A percentile compares a stretch with the other conserved stretches of the same genome.
These are phyloP conservation scores for Mortierella sp. DNA, from an alignment of 371 early-diverging fungal genomes.

Conservation along the genomic window DNA sequence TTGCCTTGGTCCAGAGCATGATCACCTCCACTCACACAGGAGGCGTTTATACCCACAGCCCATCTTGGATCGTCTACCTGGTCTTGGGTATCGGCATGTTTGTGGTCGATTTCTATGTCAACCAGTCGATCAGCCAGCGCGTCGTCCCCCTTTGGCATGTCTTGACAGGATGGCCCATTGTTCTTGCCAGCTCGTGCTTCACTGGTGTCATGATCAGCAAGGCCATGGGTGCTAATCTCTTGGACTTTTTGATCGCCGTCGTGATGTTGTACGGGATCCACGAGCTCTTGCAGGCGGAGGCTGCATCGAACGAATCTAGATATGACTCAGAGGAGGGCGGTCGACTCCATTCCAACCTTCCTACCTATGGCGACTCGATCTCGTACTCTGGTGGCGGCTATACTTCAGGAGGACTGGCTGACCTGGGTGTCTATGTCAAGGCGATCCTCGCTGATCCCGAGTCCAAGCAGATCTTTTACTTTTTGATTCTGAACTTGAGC, in stretches of 20 bases:
- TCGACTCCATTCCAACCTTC: slow-evolving; percentile 28
- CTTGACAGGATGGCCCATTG: slow-evolving; percentile 54
- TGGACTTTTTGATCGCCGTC: slow-evolving; percentile 50
- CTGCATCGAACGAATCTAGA: slow-evolving; percentile 25
- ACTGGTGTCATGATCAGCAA: slow-evolving; percentile 47
- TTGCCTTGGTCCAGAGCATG: slow-evolving; percentile 43
- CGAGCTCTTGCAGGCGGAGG: slow-evolving; percentile 45
- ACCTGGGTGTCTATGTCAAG: slow-evolving; percentile 58
- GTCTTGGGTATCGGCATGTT: slow-evolving; percentile 45
- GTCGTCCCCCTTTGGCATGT: slow-evolving; percentile 51
- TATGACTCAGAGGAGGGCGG: slow-evolving; percentile 45
- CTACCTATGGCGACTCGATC: slow-evolving; percentile 39
- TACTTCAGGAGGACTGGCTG: slow-evolving; percentile 37
- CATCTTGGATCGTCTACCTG: slow-evolving; percentile 45
- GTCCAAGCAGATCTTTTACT: slow-evolving; percentile 93
- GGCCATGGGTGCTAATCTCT: slow-evolving; percentile 48
- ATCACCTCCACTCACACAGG: slow-evolving; percentile 6
- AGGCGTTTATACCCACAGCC: slow-evolving; percentile 25
- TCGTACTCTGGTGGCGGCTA: slow-evolving; percentile 6
- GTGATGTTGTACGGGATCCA: slow-evolving; percentile 55
- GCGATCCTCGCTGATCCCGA: slow-evolving; percentile 76
- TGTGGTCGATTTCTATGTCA: slow-evolving; percentile 55
- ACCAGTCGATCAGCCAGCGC: slow-evolving; percentile 51
- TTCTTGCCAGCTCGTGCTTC: slow-evolving; percentile 43
- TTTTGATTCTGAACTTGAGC: slow-evolving; percentile 90